phyloP scores from a whole-genome alignment of 1,284 basidiomycete genomes.

The Xanthoconium separans region DNA sequence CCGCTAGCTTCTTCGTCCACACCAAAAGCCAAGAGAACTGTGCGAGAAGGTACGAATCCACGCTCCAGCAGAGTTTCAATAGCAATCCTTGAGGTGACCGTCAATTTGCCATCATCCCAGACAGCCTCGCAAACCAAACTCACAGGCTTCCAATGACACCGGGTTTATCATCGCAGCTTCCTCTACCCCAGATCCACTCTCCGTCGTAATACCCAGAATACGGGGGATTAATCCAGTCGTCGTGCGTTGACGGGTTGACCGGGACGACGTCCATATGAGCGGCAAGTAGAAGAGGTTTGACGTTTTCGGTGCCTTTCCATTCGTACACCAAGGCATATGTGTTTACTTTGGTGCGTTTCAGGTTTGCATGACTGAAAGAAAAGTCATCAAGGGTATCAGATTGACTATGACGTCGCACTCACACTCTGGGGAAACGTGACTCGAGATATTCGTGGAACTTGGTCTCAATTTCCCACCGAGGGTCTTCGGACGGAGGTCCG shows the following conservation, averaged over 20 bases:
- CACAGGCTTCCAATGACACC: slow-evolving; percentile 58
- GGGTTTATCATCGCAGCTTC: slow-evolving; percentile 64
- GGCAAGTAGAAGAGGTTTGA: slow-evolving; percentile 63
- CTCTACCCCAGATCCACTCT: slow-evolving; percentile 60
- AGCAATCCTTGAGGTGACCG: slow-evolving; percentile 37
- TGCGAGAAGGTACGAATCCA: slow-evolving; percentile 52
- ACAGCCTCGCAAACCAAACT: slow-evolving; percentile 13
- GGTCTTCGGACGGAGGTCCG: slow-evolving; percentile 41
- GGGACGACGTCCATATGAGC: slow-evolving; percentile 65
- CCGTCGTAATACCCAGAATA: slow-evolving; percentile 51
- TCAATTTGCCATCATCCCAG: not conserved
- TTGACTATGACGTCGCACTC: slow-evolving; percentile 5
- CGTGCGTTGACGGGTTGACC: slow-evolving; percentile 50
- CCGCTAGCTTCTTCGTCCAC: slow-evolving; percentile 70
- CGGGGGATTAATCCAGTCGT: slow-evolving; percentile 53
- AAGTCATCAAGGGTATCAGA: not conserved
- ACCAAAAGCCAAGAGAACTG: slow-evolving; percentile 62
- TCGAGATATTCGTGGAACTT: slow-evolving; percentile 44
- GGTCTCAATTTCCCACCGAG: slow-evolving; percentile 43
- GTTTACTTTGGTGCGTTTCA: slow-evolving; percentile 54
- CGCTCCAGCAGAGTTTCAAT: slow-evolving; percentile 54
- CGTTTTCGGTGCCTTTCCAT: slow-evolving; percentile 54
- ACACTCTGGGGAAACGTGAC: slow-evolving; percentile 42
- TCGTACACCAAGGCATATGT: slow-evolving; percentile 62
- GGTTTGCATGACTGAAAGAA: slow-evolving; percentile 41